Percentiles rank a stretch among this genome's conserved stretches.
Evolutionary conservation across 768 basidiomycete species (phyloP).

Genomic region (Boletellus sp.): DNA sequence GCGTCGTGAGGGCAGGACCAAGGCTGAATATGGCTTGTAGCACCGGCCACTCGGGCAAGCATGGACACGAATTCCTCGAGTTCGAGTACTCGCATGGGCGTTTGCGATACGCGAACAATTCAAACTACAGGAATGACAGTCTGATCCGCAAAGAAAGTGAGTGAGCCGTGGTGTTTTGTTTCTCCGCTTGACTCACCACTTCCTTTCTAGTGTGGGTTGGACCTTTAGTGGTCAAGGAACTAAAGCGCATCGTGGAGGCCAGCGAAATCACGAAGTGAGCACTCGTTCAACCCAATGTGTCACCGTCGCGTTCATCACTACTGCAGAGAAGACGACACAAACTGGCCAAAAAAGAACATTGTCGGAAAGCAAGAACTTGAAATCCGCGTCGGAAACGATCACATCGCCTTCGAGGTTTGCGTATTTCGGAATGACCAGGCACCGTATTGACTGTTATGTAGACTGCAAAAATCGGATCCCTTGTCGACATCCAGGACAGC

Average conservation of each 20-base stretch:
- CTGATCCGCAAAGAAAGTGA: slow-evolving; percentile 97
- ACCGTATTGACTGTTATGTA: slow-evolving; percentile 30
- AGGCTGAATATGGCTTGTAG: slow-evolving; percentile 4
- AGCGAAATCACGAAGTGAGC: slow-evolving; percentile 90
- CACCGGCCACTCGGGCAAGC: slow-evolving; percentile 97
- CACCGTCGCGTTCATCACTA: neutral
- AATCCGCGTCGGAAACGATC: slow-evolving; percentile 89
- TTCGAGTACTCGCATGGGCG: slow-evolving; percentile 98
- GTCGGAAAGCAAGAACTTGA: slow-evolving; percentile 98
- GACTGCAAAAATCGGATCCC: slow-evolving; percentile 97
- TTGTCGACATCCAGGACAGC: slow-evolving; percentile 95
- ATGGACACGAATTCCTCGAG: slow-evolving; percentile 96
- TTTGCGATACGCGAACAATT: slow-evolving; percentile 97
- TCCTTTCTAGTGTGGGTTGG: slow-evolving; percentile 81
- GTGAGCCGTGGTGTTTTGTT: slow-evolving; percentile 31
- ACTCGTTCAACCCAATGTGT: neutral
- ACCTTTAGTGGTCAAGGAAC: slow-evolving; percentile 86
- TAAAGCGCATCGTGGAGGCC: slow-evolving; percentile 89
- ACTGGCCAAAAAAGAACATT: slow-evolving; percentile 99
- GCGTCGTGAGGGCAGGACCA: neutral
- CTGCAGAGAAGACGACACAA: slow-evolving; percentile 90
- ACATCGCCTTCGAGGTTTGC: slow-evolving; percentile 93
- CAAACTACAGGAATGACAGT: slow-evolving; percentile 97
- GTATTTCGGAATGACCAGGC: neutral
- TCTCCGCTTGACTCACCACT: neutral